Conservation (phyloP, 2,329 filamentous ascomycete genomes). For the Phaeosphaeria sp. region DNA sequence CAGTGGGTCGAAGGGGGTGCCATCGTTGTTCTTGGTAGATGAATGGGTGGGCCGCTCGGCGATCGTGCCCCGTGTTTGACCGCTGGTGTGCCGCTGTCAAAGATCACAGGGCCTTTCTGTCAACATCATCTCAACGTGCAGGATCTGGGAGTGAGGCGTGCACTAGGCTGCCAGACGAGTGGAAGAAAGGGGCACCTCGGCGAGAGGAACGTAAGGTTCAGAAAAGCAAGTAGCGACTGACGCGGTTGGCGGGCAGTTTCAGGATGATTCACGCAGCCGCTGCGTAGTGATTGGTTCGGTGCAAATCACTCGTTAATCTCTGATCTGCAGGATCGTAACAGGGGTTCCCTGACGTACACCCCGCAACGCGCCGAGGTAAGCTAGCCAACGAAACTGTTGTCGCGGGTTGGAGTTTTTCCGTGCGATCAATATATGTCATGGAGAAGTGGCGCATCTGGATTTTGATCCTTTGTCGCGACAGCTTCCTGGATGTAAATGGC, state of each 20-base stretch:
- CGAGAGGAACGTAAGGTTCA: background rate
- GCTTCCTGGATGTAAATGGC: constrained; percentile 1
- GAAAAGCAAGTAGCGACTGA: constrained; percentile 23
- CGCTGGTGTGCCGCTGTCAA: constrained; percentile 38
- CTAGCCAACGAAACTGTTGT: constrained; percentile 7
- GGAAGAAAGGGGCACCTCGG: constrained; percentile 20
- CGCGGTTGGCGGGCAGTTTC: constrained; percentile 37
- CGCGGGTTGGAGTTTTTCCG: constrained; percentile 5
- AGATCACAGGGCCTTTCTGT: constrained; percentile 14
- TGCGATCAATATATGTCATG: background rate
- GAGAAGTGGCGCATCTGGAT: background rate
- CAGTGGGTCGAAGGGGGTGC: background rate
- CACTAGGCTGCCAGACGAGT: constrained; percentile 19
- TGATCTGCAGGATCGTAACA: constrained; percentile 38
- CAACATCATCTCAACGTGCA: constrained; percentile 17
- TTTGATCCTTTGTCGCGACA: background rate
- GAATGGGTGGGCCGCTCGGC: constrained; percentile 21
- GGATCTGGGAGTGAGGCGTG: constrained; percentile 14
- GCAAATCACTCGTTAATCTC: constrained; percentile 46
- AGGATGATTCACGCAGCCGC: constrained; percentile 21
- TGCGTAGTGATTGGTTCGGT: constrained; percentile 35
- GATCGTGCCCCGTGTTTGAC: constrained; percentile 22
- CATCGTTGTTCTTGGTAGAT: background rate
- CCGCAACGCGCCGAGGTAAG: constrained; percentile 8
- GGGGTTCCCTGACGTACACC: constrained; percentile 29